Evolutionary conservation across 129 eudicot species (phyloP), one percentile per base, ranked within the genome.

Genomic region (Chrysanthemum lavandulifolium): DNA sequence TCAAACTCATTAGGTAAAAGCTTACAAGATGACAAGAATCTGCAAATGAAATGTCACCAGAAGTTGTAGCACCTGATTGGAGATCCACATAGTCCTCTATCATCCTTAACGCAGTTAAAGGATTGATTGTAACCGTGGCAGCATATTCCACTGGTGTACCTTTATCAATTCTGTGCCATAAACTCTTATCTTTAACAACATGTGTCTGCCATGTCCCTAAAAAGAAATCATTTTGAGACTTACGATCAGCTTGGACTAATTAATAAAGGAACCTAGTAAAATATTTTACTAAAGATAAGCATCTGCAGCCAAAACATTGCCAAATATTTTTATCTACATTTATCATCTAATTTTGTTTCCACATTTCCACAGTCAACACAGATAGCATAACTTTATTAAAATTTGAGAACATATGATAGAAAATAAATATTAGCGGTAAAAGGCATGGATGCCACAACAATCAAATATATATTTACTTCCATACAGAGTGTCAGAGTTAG

Each of bases 181-280:
- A 68, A 78, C 80, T 81, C 73, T 90, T 80, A 68, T 95, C 97
- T 77, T 83, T 90, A 58, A 95, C 99, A 66, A 95, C 78, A 68
- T 86, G 90, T 5, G 99, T 88, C 84, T 90, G 97, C 99, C 99
- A 90, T 73, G 91, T 84, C 71, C 98, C 98, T 93, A 73, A 71
- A 25, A 68, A 58, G 49, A 73, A 81, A 40, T 11, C 0, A 23
- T 45, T 63, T 31, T 2, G 15, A 21, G 55, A 73, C 29, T 52
- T 62, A 29, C 4, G 54, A 71, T 53, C 66, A 61, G 57, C 10
- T 63, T 58, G 54, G 23, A 45, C 36, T 31, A 27, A 27, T 61
- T 54, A 53, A 40, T 18, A 52, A 68, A 59, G 13, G 19, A 36
- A 50, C 43, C 2, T 9, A 14, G 43, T 52, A 11, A 27, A 45